Conservation (phyloP, 306 rosid species). For the Quercus glauca region DNA sequence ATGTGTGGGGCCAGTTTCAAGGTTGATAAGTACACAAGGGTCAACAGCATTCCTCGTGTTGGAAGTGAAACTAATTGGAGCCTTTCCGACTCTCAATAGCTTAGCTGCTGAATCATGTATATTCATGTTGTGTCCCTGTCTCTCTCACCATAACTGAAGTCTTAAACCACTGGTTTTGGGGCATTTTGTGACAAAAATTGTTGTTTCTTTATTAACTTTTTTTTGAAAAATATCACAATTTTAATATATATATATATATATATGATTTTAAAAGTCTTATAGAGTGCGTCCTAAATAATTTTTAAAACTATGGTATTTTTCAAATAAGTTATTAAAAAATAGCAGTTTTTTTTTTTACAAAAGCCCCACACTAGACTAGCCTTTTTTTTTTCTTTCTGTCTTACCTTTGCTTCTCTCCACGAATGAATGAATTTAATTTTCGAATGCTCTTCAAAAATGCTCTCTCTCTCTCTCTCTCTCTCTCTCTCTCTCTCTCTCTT, state of each 20-base stretch:
- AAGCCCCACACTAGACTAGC: neutral
- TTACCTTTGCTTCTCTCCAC: neutral
- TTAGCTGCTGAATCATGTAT: neutral
- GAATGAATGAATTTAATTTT: neutral
- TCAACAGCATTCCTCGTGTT: conserved; percentile 86
- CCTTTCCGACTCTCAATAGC: conserved; percentile 58
- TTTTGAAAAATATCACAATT: no score
- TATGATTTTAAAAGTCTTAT: no score
- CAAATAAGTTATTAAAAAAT: no score
- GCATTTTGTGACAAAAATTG: no score
- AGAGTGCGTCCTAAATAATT: no score
- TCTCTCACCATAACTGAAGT: no score
- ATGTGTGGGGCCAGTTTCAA: conserved; percentile 95
- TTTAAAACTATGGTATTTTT: no score
- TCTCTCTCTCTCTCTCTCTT: neutral
- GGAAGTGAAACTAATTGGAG: conserved; percentile 85
- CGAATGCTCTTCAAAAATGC: neutral
- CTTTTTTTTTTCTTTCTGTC: neutral
- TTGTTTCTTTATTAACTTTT: no score
- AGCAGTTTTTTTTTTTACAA: no score
- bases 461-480: no score
- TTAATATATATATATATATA: no score
- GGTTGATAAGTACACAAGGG: conserved; percentile 68
- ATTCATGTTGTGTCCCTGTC: neutral
- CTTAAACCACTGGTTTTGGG: neutral